Evolutionary conservation across 805 yeast species (phyloP), one percentile per base, ranked within the genome.

Genomic region (Wickerhamomyces hampshirensis): DNA sequence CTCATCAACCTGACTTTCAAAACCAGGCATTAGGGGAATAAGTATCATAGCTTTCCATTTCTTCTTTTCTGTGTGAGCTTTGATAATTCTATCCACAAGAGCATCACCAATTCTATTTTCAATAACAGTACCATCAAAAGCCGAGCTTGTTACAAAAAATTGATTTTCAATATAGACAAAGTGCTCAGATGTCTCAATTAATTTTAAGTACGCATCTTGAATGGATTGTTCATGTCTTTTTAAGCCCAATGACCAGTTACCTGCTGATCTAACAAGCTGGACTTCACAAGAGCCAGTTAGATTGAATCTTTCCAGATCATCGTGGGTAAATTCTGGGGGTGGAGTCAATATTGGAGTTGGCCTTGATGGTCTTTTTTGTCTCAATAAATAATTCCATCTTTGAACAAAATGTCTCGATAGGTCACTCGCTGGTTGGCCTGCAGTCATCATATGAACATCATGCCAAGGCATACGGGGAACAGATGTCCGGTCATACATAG

Each of bases 391-490:
- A 57, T 93, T 93, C 98, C 98, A 93, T 51, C 99, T 75, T 64
- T 93, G 98, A 11, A 88, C 94, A 61, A 94, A 93, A 59, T 93
- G 98, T 39, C 98, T 75, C 0, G 95, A 75, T 35, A 91, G 61
- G 58, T 93, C 99, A 41, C 97, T 72, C 0, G 98, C 98, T 4
- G 89, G 78, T 52, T 89, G 94, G 11, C 99, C 99, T 3, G 89
- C 76, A 1, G 94, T 79, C 63, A 88, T 78, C 95, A 89, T 93
- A 48, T 93, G 98, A 26, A 93, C 86, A 69, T 93, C 99, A 60
- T 93, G 99, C 99, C 98, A 93, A 8, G 98, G 98, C 99, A 93
- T 93, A 50, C 99, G 75, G 3, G 98, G 98, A 15, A 75, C 71
- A 14, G 59, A 59, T 12, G 72, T 66, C 42, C 99, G 73, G 58